Conservation (phyloP, 148 eudicot species). For the Amaranthus palmeri region DNA sequence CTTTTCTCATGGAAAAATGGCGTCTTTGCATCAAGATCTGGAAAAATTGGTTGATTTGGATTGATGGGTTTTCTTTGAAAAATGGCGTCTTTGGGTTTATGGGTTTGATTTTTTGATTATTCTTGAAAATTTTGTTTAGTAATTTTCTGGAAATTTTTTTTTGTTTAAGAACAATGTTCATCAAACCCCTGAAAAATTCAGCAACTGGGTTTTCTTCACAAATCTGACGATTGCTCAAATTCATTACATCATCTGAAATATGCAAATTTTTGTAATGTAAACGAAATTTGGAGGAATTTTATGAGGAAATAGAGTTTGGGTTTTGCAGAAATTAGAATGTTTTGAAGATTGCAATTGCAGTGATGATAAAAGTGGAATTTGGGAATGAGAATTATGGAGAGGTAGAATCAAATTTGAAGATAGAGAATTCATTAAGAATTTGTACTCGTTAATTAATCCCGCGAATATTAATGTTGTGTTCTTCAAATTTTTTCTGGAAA, state of each 20-base stretch:
- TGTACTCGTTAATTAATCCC: conserved; percentile 16
- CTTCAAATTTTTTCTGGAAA: too few relatives aligned
- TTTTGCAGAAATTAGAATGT: background rate
- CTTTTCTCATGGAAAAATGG: too few relatives aligned
- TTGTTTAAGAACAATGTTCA: too few relatives aligned
- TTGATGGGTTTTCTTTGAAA: too few relatives aligned
- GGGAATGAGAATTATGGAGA: conserved; percentile 4
- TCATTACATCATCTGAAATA: background rate
- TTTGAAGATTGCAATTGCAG: conserved; percentile 7
- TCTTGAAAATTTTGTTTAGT: too few relatives aligned
- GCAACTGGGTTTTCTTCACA: conserved; percentile 13
- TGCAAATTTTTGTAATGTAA: conserved; percentile 7
- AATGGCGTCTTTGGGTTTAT: too few relatives aligned
- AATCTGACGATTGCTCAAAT: conserved; percentile 4
- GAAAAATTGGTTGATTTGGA: too few relatives aligned
- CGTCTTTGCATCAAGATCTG: too few relatives aligned
- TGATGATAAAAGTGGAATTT: conserved; percentile 14
- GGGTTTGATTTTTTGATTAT: too few relatives aligned
- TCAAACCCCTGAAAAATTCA: too few relatives aligned
- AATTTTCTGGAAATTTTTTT: too few relatives aligned
- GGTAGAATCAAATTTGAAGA: background rate
- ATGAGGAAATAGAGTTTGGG: background rate
- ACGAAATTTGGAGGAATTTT: conserved; percentile 3
- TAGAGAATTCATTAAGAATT: conserved; percentile 21
- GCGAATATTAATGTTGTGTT: conserved; percentile 11